phyloP scores from a whole-genome alignment of 2,329 filamentous ascomycete genomes.

The Aspergillus novoparasiticus region DNA sequence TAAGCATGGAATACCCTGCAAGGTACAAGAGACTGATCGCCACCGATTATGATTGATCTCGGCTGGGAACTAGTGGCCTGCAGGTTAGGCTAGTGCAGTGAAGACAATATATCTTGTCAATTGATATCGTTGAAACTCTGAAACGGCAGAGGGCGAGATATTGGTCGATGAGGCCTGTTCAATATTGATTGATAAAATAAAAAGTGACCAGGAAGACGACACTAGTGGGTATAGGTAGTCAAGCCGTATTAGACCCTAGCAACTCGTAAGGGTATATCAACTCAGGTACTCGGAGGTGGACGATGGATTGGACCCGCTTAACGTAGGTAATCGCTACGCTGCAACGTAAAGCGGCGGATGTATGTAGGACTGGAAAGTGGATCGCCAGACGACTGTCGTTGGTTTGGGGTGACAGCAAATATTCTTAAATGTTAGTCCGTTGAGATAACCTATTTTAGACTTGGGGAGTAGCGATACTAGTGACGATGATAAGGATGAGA shows the following conservation, averaged over 20 bases:
- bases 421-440: neutral
- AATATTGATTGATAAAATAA: neutral
- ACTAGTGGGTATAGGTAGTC: neutral
- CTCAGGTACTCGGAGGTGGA: neutral
- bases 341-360: neutral
- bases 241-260: neutral
- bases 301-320: neutral
- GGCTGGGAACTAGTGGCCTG: neutral
- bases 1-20: neutral
- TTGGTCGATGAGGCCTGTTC: neutral
- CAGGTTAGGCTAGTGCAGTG: neutral
- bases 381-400: neutral
- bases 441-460: neutral
- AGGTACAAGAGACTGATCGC: neutral
- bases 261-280: conserved; percentile 1
- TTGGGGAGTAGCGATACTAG: neutral
- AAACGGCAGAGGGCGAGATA: neutral
- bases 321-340: neutral
- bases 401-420: neutral
- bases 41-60: neutral
- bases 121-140: neutral
- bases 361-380: neutral
- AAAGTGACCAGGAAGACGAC: neutral
- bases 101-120: neutral
- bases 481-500: neutral